Base-by-base conservation (phyloP, 345 rosid species). In the Citrus reticulata region DNA sequence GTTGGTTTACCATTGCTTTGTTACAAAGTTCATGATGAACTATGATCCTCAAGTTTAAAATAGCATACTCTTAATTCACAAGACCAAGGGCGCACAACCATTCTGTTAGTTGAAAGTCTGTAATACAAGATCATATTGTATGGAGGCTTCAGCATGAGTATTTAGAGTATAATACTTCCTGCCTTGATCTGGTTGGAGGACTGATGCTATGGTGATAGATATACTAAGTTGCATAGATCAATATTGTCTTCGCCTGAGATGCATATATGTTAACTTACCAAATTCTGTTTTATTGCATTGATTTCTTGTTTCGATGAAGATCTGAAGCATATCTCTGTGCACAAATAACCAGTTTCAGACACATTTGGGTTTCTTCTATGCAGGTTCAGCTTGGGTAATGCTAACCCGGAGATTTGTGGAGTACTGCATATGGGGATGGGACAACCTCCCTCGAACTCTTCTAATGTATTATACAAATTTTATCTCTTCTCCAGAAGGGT, bases 321-420 rank as follows among this genome's bases (percentile, higher is more conserved):
- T 63, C 24, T 27, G 42, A 63, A 60, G 19, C 34, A 74, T 51
- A 24, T 46, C 42, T 5, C 8, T 34, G 9, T 39, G 32, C 34
- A 25, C 30, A 30, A 54, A 63, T 75, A 63, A 24, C 60, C 70
- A 46, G 40, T 42, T 62, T 63, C 42, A 20, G 17, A 76, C 17
- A 19, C 32, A 27, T 63, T 65, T 68, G 46, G 35, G 74, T 30
- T 81, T 57, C 68, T 67, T 78, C 49, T 25, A 10, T 66, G 64
- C 88, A 95, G 98, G 98, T 65, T 93, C 98, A 16, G 98, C 98
- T 24, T 93, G 98, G 97, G 85, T 95, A 58, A 89, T 88, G 87
- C 83, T 95, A 46, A 84, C 93, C 5, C 85, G 95, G 59, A 68
- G 93, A 35, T 95, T 93, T 84, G 86, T 93, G 7, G 93, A 93